A percentile compares a stretch with the other conserved stretches of the same genome.
phyloP scores from a whole-genome alignment of 257 asterid genomes.

The Lycium ferocissimum region DNA sequence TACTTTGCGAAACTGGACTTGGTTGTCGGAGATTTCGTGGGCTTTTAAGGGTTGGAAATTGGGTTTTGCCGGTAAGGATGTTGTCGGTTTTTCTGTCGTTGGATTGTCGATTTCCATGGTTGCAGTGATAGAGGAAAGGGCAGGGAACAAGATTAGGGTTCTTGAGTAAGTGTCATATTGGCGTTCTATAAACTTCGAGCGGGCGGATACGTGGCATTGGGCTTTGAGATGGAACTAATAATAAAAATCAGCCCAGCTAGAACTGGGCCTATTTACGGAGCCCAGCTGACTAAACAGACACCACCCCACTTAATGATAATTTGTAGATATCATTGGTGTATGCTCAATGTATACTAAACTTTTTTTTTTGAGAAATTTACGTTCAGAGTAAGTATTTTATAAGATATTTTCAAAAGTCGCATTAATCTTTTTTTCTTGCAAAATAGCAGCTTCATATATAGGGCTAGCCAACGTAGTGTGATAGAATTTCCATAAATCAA shows the following conservation, averaged over 20 bases:
- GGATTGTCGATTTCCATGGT: constrained; percentile 57
- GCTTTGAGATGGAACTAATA: too few species aligned
- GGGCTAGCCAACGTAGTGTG: too few species aligned
- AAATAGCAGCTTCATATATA: too few species aligned
- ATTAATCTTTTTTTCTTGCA: too few species aligned
- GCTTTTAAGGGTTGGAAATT: constrained; percentile 75
- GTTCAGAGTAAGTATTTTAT: too few species aligned
- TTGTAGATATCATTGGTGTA: too few species aligned
- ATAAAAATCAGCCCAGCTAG: neutral
- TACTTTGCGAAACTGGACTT: constrained; percentile 78
- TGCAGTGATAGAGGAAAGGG: constrained; percentile 23
- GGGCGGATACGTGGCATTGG: neutral
- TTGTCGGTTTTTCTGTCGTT: constrained; percentile 16
- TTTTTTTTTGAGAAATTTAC: too few species aligned
- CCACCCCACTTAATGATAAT: too few species aligned
- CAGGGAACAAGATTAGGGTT: neutral
- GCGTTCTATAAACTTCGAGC: neutral
- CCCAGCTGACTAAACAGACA: too few species aligned
- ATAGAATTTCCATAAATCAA: too few species aligned
- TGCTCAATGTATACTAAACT: too few species aligned
- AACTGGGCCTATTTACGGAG: neutral
- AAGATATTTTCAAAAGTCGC: too few species aligned
- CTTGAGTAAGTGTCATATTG: neutral
- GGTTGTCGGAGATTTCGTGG: constrained; percentile 74
- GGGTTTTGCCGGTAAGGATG: constrained; percentile 58